These are phyloP conservation scores for Beauveria medogensis DNA, from an alignment of 2,329 filamentous ascomycete genomes.

Conservation along the genomic window DNA sequence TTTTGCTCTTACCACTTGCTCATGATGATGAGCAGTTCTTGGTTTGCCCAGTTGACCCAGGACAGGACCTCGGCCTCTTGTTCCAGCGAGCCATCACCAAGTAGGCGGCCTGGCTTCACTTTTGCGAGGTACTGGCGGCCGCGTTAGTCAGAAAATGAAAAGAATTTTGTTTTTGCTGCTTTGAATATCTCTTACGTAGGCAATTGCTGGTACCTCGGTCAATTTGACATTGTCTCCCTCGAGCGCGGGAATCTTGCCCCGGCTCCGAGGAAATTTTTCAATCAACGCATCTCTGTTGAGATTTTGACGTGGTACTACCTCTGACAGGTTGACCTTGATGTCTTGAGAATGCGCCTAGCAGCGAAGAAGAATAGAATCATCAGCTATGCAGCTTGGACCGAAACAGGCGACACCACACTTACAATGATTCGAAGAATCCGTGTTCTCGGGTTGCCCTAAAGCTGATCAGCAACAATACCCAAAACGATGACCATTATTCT, in stretches of 20 bases:
- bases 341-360: neutral
- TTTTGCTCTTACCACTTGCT: neutral
- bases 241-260: constrained; percentile 6
- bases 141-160: neutral
- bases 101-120: neutral
- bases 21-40: constrained; percentile 6
- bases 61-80: constrained; percentile 8
- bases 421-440: neutral
- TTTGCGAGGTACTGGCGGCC: neutral
- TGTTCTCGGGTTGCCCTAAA: neutral
- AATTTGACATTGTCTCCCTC: neutral
- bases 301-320: constrained; percentile 1
- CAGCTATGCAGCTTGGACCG: neutral
- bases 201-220: constrained; percentile 2
- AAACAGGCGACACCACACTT: neutral
- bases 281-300: neutral
- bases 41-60: constrained; percentile 8
- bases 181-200: neutral
- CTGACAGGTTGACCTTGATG: neutral
- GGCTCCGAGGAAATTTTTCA: neutral
- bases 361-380: neutral
- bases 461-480: neutral
- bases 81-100: constrained; percentile 5
- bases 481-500: neutral
- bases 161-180: neutral